These are phyloP conservation scores for Fusarium liriodendri DNA, from an alignment of 2,329 filamentous ascomycete genomes.

Conservation along the genomic window DNA sequence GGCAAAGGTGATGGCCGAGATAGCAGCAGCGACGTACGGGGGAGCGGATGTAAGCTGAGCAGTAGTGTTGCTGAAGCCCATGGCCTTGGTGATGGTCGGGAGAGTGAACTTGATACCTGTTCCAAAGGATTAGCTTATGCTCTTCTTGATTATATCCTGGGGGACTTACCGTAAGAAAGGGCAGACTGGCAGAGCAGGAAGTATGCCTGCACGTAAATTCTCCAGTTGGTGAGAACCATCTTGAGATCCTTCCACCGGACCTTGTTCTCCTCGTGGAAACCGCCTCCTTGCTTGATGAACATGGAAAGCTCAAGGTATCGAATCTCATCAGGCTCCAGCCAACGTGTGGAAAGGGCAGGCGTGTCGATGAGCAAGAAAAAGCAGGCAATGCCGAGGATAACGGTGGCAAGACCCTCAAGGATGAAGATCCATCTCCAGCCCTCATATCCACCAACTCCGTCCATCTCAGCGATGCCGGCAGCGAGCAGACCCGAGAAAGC, in stretches of 20 bases:
- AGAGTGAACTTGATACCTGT: constrained; percentile 43
- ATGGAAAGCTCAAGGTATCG: constrained; percentile 41
- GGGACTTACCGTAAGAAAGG: constrained; percentile 38
- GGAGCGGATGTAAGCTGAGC: constrained; percentile 62
- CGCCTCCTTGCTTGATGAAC: constrained; percentile 49
- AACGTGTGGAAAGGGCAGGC: constrained; percentile 48
- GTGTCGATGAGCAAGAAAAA: constrained; percentile 60
- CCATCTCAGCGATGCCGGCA: constrained; percentile 74
- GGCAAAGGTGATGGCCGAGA: constrained; percentile 72
- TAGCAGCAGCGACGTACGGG: constrained; percentile 69
- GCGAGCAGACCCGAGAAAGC: constrained; percentile 78
- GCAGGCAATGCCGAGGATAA: constrained; percentile 50
- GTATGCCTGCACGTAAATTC: constrained; percentile 45
- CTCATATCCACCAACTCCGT: constrained; percentile 63
- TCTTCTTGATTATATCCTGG: rapidly evolving
- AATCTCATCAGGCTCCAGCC: constrained; percentile 47
- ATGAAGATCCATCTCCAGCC: constrained; percentile 46
- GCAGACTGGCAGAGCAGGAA: constrained; percentile 44
- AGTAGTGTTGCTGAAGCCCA: constrained; percentile 43
- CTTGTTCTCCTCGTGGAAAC: constrained; percentile 34
- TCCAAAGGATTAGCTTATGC: background rate
- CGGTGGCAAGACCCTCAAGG: constrained; percentile 47
- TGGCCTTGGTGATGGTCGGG: constrained; percentile 39
- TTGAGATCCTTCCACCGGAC: constrained; percentile 40
- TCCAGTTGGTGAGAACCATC: constrained; percentile 46